Evolutionary conservation across 805 yeast genomes (phyloP), one percentile per base, ranked within the genome.

Genomic region (Candida chilensis): DNA sequence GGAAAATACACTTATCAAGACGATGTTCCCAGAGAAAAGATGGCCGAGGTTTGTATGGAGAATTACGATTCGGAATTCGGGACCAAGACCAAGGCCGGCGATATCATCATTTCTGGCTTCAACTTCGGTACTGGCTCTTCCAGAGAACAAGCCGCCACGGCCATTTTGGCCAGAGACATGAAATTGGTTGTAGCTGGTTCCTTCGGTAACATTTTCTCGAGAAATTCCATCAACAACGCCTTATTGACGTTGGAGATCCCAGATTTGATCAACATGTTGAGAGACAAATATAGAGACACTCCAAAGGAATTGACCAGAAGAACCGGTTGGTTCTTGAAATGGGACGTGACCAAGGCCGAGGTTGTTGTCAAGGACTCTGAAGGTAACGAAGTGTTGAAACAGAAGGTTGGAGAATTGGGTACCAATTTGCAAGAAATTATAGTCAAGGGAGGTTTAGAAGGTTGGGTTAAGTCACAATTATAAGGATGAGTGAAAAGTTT

Each of bases 11-110:
- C 99, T 7, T 92, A 92, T 60, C 97, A 92, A 63, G 99, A 92
- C 55, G 97, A 92, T 51, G 92, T 92, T 28, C 73, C 96, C 25
- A 71, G 82, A 47, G 95, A 85, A 44, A 85, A 81, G 53, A 92
- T 92, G 99, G 98, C 98, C 20, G 83, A 90, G 57, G 98, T 92
- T 28, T 92, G 98, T 64, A 92, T 92, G 99, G 98, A 92, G 60
- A 92, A 92, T 64, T 92, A 92, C 58, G 99, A 92, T 56, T 52
- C 84, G 10, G 95, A 88, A 41, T 92, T 92, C 56, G 78, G 82
- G 34, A 38, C 58, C 18, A 88, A 86, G 65, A 83, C 94, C 18
- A 65, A 75, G 38, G 72, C 95, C 4, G 86, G 90, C 29, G 99
- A 92, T 55, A 87, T 92, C 43, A 73, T 92, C 33, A 74, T 92